These are phyloP conservation scores for Aquilaria yunnanensis DNA, from an alignment of 345 rosid species.

Conservation along the genomic window DNA sequence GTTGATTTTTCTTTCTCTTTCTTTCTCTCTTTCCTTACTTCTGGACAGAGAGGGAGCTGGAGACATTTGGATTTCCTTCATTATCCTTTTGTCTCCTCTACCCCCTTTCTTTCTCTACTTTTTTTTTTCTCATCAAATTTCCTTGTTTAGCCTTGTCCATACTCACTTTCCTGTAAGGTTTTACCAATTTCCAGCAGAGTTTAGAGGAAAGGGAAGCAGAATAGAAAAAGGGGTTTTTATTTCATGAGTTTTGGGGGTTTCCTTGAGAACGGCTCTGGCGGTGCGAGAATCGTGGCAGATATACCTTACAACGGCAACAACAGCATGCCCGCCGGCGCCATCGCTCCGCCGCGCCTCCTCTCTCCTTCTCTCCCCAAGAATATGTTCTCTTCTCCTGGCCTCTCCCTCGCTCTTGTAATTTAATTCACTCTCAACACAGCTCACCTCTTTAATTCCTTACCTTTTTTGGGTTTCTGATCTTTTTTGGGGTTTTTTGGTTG, in stretches of 20 bases:
- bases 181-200: constrained; percentile 10
- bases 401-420: constrained; percentile 72
- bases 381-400: constrained; percentile 72
- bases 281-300: constrained; percentile 40
- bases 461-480: not conserved
- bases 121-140: not conserved
- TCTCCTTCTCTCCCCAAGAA: constrained; percentile 44
- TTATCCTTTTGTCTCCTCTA: constrained; percentile 54
- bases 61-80: constrained; percentile 40
- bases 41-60: constrained; percentile 46
- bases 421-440: not conserved
- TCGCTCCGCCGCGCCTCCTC: constrained; percentile 46
- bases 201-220: constrained; percentile 3
- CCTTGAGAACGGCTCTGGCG: constrained; percentile 43
- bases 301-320: constrained; percentile 33
- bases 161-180: not conserved
- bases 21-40: not conserved
- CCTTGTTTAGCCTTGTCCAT: not conserved
- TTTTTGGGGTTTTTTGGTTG: not conserved
- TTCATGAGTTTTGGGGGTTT: constrained; percentile 84
- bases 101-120: constrained; percentile 39
- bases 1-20: not conserved
- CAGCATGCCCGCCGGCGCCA: constrained; percentile 44
- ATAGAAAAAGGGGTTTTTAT: constrained; percentile 2
- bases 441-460: too few species aligned